Conservation (phyloP, 129 eudicot genomes). For the Apium graveolens region DNA sequence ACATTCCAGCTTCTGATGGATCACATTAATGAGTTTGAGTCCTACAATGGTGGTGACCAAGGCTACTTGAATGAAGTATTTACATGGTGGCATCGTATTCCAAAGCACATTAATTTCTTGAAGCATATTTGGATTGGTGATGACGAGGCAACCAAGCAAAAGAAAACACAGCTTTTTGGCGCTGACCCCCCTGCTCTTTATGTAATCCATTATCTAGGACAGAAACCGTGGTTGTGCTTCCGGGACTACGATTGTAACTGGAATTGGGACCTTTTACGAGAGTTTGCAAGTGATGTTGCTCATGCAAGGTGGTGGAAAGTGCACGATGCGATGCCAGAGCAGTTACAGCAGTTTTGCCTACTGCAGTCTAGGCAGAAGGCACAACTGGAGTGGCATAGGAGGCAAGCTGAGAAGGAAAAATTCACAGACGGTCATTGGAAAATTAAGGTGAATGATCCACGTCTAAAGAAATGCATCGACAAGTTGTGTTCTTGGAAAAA, state of each 20-base stretch:
- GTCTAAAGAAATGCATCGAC: conserved; percentile 42
- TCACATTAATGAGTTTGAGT: conserved; percentile 44
- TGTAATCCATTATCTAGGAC: conserved; percentile 44
- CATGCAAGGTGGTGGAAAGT: conserved; percentile 54
- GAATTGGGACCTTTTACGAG: conserved; percentile 35
- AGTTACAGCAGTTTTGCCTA: conserved; percentile 32
- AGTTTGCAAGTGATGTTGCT: conserved; percentile 56
- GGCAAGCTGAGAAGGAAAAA: conserved; percentile 41
- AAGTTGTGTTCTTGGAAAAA: conserved; percentile 40
- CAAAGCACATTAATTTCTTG: conserved; percentile 45
- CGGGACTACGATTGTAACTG: conserved; percentile 57
- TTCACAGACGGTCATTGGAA: conserved; percentile 47
- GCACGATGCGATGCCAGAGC: conserved; percentile 45
- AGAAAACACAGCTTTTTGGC: conserved; percentile 33
- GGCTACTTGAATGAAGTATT: conserved; percentile 52
- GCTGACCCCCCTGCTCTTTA: conserved; percentile 44
- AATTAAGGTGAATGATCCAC: conserved; percentile 20
- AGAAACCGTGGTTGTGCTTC: conserved; percentile 54
- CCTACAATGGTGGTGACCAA: conserved; percentile 63
- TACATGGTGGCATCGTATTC: conserved; percentile 64
- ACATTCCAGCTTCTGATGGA: conserved; percentile 47
- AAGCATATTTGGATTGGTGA: conserved; percentile 51
- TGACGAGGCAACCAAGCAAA: conserved; percentile 28
- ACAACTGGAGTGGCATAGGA: conserved; percentile 45
- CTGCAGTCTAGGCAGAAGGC: conserved; percentile 39